Evolutionary conservation across 202 grass and related monocot genomes (phyloP).

Genomic region (Miscanthus sacchariflorus): DNA sequence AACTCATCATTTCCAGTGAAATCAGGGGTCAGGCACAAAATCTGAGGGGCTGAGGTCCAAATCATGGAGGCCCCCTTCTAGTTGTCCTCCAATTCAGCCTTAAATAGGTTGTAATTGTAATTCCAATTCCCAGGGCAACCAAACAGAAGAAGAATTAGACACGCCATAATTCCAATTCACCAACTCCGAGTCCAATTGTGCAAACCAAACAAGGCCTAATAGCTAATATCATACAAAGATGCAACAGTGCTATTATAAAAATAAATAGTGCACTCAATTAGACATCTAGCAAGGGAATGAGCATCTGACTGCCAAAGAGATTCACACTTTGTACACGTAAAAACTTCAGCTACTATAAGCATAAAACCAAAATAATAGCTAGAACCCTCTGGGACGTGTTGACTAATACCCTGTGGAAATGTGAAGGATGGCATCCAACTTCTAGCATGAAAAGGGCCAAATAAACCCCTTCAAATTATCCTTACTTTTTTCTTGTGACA

Average conservation of each 20-base stretch:
- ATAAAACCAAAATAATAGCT: constrained; percentile 18
- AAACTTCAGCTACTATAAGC: not conserved
- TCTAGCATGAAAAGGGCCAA: not conserved
- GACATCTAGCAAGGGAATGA: not conserved
- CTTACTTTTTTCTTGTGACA: not conserved
- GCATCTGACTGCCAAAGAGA: not conserved
- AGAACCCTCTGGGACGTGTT: not conserved
- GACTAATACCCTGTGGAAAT: not conserved
- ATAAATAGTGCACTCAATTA: not conserved
- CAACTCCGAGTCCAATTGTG: not conserved
- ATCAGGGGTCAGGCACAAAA: too few relatives aligned
- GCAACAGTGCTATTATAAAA: not conserved
- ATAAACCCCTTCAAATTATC: constrained; percentile 13
- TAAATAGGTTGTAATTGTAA: not conserved
- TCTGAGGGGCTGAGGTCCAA: too few relatives aligned
- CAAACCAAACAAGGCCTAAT: not conserved
- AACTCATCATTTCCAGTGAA: too few relatives aligned
- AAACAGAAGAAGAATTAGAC: not conserved
- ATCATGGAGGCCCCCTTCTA: not conserved
- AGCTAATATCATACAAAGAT: constrained; percentile 14
- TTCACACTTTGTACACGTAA: not conserved
- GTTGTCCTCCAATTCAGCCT: not conserved
- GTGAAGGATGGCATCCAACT: constrained; percentile 2
- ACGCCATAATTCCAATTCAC: not conserved
- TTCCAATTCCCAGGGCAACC: not conserved